A percentile compares a stretch with the other conserved stretches of the same genome.
These are phyloP conservation scores for Curvularia sp. DNA, from an alignment of 2,329 filamentous ascomycete genomes.

Conservation along the genomic window DNA sequence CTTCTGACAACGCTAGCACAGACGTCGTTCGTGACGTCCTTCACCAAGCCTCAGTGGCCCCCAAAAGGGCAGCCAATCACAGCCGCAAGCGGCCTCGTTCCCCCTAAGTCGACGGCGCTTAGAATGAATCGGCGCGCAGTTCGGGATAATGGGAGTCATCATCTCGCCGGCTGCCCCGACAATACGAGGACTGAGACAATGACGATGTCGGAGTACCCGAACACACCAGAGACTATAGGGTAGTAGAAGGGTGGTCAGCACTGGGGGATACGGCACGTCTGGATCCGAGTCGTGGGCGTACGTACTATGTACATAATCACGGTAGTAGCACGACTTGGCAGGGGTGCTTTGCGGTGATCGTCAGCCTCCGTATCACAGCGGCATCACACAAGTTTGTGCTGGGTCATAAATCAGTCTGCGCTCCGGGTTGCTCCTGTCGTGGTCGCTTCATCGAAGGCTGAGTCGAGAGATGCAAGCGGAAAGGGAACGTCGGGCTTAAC, in stretches of 20 bases:
- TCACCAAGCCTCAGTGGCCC: conserved; percentile 10
- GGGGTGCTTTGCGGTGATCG: neutral
- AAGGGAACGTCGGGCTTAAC: conserved; percentile 7
- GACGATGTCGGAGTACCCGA: conserved; percentile 21
- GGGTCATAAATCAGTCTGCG: neutral
- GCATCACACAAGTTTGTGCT: neutral
- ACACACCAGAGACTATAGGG: neutral
- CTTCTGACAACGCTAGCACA: conserved; percentile 14
- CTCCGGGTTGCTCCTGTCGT: neutral
- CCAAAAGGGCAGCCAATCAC: conserved; percentile 19
- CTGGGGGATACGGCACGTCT: neutral
- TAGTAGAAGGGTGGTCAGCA: neutral
- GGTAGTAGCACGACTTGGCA: conserved; percentile 5
- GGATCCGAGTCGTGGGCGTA: neutral
- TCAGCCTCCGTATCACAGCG: neutral
- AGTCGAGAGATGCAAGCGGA: neutral
- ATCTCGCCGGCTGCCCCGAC: conserved; percentile 3
- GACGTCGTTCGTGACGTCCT: conserved; percentile 12
- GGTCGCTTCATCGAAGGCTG: neutral
- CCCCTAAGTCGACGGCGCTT: conserved; percentile 19
- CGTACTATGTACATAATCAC: neutral
- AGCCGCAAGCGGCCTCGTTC: conserved; percentile 2
- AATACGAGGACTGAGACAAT: conserved; percentile 3
- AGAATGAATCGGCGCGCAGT: conserved; percentile 14
- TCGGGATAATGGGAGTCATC: conserved; percentile 1